phyloP scores from a whole-genome alignment of 345 rosid species.

The Acer campestre region DNA sequence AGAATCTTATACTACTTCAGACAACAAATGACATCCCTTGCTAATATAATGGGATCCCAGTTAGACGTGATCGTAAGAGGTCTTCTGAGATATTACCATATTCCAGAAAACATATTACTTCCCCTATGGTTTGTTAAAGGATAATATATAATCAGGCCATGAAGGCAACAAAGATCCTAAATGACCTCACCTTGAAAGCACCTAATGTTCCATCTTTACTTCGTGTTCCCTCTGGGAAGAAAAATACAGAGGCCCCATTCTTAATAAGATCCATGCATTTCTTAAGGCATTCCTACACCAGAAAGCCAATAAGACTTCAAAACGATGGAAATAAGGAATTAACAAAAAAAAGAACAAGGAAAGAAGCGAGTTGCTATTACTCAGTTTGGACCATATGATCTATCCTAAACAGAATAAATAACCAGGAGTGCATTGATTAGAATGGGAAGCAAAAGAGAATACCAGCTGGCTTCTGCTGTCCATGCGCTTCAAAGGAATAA shows the following conservation, averaged over 20 bases:
- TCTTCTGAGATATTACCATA: not conserved
- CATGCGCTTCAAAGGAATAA: conserved; percentile 86
- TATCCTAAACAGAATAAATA: not conserved
- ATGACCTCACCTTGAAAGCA: conserved; percentile 73
- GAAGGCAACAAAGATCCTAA: not conserved
- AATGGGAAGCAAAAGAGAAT: conserved; percentile 13
- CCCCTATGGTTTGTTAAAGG: not conserved
- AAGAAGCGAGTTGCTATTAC: not conserved
- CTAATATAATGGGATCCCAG: not conserved
- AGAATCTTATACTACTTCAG: too few relatives aligned
- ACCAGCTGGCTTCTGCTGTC: conserved; percentile 94
- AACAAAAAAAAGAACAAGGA: conserved; percentile 1
- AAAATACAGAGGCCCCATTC: conserved; percentile 81
- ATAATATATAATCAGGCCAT: not conserved
- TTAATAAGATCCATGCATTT: conserved; percentile 76
- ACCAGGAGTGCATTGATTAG: conserved; percentile 1
- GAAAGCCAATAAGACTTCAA: conserved; percentile 21
- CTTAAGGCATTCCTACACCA: conserved; percentile 78
- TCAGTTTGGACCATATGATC: not conserved
- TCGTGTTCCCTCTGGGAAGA: conserved; percentile 97
- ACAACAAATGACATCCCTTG: too few relatives aligned
- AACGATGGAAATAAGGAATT: conserved; percentile 2
- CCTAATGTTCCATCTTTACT: conserved; percentile 85
- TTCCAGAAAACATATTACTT: not conserved
- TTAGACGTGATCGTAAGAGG: not conserved